These are phyloP conservation scores for Saccharomycopsis hybrid DNA, from an alignment of 1,139 yeast genomes.

Conservation along the genomic window DNA sequence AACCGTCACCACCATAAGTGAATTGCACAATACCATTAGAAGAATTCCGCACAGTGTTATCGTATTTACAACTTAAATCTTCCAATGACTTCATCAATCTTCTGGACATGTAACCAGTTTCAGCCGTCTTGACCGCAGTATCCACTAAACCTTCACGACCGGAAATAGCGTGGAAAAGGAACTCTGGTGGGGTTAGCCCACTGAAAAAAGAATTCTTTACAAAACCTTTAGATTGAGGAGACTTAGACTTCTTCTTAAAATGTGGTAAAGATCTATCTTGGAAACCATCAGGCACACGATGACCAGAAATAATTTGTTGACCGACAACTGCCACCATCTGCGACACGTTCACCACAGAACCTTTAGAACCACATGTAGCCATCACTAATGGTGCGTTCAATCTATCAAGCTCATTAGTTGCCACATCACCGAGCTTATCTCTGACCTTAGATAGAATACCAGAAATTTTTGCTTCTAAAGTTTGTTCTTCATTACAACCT, in stretches of 20 bases:
- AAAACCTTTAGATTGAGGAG: constrained; percentile 97
- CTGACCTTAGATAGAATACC: constrained; percentile 93
- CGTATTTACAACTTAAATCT: constrained; percentile 91
- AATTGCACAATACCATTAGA: constrained; percentile 96
- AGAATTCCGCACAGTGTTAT: constrained; percentile 90
- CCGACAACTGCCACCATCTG: constrained; percentile 99
- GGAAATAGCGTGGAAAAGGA: constrained; percentile 95
- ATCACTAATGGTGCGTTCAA: constrained; percentile 94
- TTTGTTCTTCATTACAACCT: constrained; percentile 98
- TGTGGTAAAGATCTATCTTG: constrained; percentile 98
- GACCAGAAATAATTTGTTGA: constrained; percentile 97
- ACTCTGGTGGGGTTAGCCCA: constrained; percentile 95
- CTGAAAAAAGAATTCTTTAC: constrained; percentile 92
- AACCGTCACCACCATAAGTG: constrained; percentile 97
- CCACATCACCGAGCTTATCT: constrained; percentile 98
- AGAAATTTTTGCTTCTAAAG: constrained; percentile 95
- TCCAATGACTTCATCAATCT: constrained; percentile 97
- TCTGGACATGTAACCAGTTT: constrained; percentile 99
- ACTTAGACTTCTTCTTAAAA: constrained; percentile 89
- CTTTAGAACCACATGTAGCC: constrained; percentile 99
- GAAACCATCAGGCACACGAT: constrained; percentile 99
- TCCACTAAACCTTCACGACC: constrained; percentile 99
- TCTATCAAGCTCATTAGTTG: constrained; percentile 84
- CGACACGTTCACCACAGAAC: constrained; percentile 94
- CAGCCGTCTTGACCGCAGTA: constrained; percentile 98